Evolutionary conservation across 1,284 basidiomycete species (phyloP), one percentile per base, ranked within the genome.

Genomic region (Rhodotorula sp.): DNA sequence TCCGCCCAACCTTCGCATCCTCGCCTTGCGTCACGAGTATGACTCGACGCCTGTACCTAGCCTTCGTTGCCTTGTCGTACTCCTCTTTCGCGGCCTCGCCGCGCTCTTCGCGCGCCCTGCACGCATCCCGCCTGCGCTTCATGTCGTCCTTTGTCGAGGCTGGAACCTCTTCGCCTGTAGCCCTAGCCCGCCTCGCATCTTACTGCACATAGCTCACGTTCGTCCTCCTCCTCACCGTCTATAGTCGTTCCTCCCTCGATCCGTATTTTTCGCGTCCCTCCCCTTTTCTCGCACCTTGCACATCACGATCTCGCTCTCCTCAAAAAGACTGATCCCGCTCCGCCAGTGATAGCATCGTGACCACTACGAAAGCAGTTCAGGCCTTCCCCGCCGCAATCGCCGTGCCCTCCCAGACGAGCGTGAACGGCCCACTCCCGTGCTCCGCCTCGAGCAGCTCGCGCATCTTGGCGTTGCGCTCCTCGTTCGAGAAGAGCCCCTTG

Each of bases 321-420:
- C 34, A 34, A 34, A 34, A 34, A 34, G 34, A 3, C 34, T 34
- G 34, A 34, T 34, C 34, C 34, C 34, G 34, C 34, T 5, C 34
- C 3, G 34, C 34, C 34, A 34, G 34, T 3, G 34, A 34, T 34
- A 34, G 34, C 34, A 34, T 34, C 34, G 34, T 34, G 34, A 34
- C 34, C 34, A 34, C 34, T 34, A 34, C 34, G 34, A 34, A 34
- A 34, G 34, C 34, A 5, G 34, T 34, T 42, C 23, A 67, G 41
- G 44, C 61, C 67, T 64, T 68, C 21, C 13, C 27, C 4, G 49
- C 61, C 3, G 50, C 58, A 3, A 64, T 50, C 5, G 27, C 34
- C 23, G 53, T 16, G 0, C 61, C 61, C 16, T 53, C 25, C 67
- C 67, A 68, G 27, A 25, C 10, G n/a, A 68, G 61, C 50, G 7